These are phyloP conservation scores for Trichopus zeylanicus DNA, from an alignment of 116 monocot species.

Conservation along the genomic window DNA sequence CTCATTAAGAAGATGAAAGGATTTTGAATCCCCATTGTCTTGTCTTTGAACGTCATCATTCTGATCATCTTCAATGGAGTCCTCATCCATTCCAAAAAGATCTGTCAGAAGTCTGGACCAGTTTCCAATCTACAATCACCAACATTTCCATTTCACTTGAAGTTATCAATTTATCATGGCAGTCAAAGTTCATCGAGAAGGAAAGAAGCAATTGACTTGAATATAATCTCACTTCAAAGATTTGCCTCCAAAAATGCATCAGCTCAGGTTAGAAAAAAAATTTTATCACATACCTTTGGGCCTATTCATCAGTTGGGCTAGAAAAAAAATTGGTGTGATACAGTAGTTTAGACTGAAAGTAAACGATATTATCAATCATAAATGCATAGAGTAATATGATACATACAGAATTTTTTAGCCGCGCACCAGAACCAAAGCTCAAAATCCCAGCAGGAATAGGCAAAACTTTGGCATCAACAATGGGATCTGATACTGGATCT, in stretches of 20 bases:
- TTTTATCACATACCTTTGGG: no score
- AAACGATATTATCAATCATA: slow-evolving; percentile 2
- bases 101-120: background rate
- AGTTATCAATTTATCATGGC: no score
- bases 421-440: slow-evolving; percentile 96
- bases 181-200: no score
- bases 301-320: no score
- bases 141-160: background rate
- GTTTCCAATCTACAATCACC: background rate
- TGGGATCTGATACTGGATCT: slow-evolving; percentile 96
- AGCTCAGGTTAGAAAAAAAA: no score
- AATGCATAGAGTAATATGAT: background rate
- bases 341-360: no score
- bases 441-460: slow-evolving; percentile 89
- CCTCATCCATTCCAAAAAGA: slow-evolving; percentile 64
- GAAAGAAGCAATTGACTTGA: no score
- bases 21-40: slow-evolving; percentile 30
- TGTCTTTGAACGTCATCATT: slow-evolving; percentile 10
- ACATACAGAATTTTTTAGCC: slow-evolving; percentile 83
- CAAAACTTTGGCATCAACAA: slow-evolving; percentile 81
- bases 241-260: no score
- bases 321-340: no score
- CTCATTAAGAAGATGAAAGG: slow-evolving; percentile 50
- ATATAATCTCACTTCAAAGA: no score
- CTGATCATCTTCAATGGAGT: slow-evolving; percentile 24